Evolutionary conservation across 176 grass and related monocot genomes (phyloP).

Genomic region (Chloris gayana): DNA sequence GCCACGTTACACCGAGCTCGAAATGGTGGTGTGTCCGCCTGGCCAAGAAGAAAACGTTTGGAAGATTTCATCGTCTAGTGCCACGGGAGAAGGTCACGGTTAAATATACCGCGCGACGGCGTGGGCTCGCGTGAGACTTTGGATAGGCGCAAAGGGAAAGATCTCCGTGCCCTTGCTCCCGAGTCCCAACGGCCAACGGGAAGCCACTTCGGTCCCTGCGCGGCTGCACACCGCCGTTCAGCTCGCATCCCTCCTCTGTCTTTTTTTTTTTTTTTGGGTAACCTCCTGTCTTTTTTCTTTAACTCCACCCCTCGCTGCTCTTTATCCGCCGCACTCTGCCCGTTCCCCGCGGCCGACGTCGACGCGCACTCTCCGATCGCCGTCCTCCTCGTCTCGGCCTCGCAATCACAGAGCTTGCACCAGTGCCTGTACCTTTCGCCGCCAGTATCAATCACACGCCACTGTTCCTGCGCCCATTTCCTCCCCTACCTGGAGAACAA

Average conservation of each 20-base stretch:
- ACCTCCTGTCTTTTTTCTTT: no score
- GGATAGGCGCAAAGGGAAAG: background rate
- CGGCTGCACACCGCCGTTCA: slow-evolving; percentile 9
- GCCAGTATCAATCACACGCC: background rate
- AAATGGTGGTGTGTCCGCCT: background rate
- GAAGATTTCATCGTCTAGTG: background rate
- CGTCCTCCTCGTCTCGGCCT: slow-evolving; percentile 5
- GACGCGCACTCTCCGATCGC: slow-evolving; percentile 31
- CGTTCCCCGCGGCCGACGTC: slow-evolving; percentile 28
- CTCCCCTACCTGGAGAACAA: background rate
- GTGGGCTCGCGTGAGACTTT: background rate
- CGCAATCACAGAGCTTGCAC: background rate
- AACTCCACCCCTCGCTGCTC: background rate
- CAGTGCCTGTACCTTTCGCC: background rate
- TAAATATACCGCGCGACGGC: background rate
- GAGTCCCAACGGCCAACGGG: background rate
- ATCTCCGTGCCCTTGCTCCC: background rate
- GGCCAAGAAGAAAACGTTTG: background rate
- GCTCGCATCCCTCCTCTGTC: background rate
- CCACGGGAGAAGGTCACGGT: background rate
- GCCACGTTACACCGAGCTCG: background rate
- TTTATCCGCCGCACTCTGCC: background rate
- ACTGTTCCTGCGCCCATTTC: background rate
- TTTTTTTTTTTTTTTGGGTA: background rate
- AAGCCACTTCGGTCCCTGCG: background rate